Percentiles rank a stretch among this genome's conserved stretches.
These are phyloP conservation scores for Fusarium penzigii DNA, from an alignment of 2,329 filamentous ascomycete species.

Conservation along the genomic window DNA sequence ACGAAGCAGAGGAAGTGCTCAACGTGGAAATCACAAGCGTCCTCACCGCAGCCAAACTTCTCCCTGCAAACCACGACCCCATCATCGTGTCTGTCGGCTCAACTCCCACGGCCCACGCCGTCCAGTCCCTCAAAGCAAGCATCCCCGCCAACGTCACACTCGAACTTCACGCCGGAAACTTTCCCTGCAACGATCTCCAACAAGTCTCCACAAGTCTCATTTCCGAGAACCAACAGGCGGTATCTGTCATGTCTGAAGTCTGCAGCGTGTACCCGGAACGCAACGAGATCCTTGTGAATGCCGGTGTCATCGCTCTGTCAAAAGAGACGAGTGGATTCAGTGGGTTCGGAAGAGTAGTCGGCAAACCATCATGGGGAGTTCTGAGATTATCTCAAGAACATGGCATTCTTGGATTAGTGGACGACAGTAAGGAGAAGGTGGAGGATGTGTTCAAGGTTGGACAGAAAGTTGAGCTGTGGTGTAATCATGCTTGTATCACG, in stretches of 20 bases:
- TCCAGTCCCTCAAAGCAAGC: constrained; percentile 30
- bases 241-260: constrained; percentile 36
- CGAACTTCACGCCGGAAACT: constrained; percentile 41
- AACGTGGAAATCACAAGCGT: constrained; percentile 34
- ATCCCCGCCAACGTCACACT: constrained; percentile 34
- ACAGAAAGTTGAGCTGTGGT: constrained; percentile 33
- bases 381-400: constrained; percentile 40
- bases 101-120: constrained; percentile 40
- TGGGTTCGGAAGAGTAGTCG: constrained; percentile 34
- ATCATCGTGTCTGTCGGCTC: constrained; percentile 37
- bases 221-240: constrained; percentile 29
- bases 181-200: constrained; percentile 40
- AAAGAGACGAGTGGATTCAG: constrained; percentile 34
- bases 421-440: constrained; percentile 19
- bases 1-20: constrained; percentile 33
- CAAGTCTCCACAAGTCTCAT: constrained; percentile 39
- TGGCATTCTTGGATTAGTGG: constrained; percentile 32
- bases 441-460: constrained; percentile 35
- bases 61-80: constrained; percentile 22
- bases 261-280: constrained; percentile 40
- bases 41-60: constrained; percentile 31
- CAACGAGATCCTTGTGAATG: constrained; percentile 41
- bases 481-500: constrained; percentile 40
- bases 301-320: constrained; percentile 37
- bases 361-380: constrained; percentile 33